These are phyloP conservation scores for Colletotrichum costaricense DNA, from an alignment of 2,329 filamentous ascomycete genomes.

Conservation along the genomic window DNA sequence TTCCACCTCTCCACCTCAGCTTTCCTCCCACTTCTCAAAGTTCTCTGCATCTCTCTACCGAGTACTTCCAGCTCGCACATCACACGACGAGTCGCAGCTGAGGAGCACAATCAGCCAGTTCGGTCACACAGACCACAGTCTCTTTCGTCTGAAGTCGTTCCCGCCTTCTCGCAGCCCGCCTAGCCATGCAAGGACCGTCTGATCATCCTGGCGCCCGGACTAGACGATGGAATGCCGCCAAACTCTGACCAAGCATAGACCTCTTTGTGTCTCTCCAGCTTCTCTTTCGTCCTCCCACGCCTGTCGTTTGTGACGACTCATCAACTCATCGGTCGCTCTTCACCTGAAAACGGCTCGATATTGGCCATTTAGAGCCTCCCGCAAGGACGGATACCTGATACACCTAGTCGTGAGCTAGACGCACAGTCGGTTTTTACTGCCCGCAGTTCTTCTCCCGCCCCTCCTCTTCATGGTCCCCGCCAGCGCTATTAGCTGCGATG, in stretches of 20 bases:
- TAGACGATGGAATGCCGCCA: not conserved
- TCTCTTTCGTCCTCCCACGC: not conserved
- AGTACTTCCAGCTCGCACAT: too few species aligned
- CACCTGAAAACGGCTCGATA: constrained; percentile 2
- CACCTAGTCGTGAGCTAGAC: constrained; percentile 10
- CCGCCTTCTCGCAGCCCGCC: not conserved
- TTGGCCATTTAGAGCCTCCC: not conserved
- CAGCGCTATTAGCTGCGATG: constrained; percentile 5
- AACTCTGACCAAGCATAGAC: constrained; percentile 14
- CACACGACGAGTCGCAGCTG: not conserved
- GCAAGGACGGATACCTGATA: constrained; percentile 24
- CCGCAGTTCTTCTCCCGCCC: constrained; percentile 6
- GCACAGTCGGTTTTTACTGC: not conserved
- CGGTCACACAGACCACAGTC: constrained; percentile 1
- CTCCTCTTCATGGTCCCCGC: not conserved
- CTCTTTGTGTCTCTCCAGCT: not conserved
- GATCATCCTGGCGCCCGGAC: constrained; percentile 2
- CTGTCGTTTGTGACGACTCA: not conserved
- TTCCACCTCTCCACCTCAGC: not conserved
- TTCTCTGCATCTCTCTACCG: not conserved
- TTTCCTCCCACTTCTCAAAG: not conserved
- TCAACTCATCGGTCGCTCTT: not conserved
- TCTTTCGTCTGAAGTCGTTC: constrained; percentile 10
- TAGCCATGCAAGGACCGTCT: constrained; percentile 14
- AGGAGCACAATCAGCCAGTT: not conserved